Base-by-base conservation (phyloP, 108 stramenopile genomes). In the Stephanodiscus minutulus region DNA sequence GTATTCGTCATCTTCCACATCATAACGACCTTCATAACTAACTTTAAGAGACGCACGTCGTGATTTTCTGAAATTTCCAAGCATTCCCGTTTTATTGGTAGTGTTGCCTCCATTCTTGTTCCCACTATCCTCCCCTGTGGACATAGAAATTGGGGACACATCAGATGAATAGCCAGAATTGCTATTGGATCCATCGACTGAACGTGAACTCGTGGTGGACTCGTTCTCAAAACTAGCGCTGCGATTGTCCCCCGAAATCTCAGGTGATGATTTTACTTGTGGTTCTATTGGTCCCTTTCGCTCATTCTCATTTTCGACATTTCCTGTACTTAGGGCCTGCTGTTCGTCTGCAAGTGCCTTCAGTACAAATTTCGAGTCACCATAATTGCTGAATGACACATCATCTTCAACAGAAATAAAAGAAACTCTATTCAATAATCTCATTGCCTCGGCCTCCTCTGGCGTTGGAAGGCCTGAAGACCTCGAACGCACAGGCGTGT, bases 121-220 rank as follows among this genome's bases (percentile, higher is more conserved):
- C 25, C 50, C 61, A 20, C 41, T 50, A 37, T 62, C 64, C 24
- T 57, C 63, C 9, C 47, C 33, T 36, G 68, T 31, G 33, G 29
- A 70, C 68, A 65, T 69, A 18, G 74, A 66, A 15, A 76, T 63
- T 24, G 74, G 74, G n/a, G 66, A 68, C 18, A 76, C 53, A 20
- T 67, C 52, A 24, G 66, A 37, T 22, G 20, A 18, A 27, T 33
- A 63, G 3, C 43, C 55, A 11, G 73, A 60, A 21, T 24, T 25
- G 25, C 48, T 66, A 33, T 52, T 66, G 28, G 49, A 66, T 35
- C 46, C 64, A 36, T 66, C 48, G 7, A 60, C 35, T 18, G 67
- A 77, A 28, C 76, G n/a, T 18, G 67, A 77, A 28, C 76, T 70
- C 2, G 76, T 66, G 27, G 70, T 77, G 20, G 69, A 77, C 53